A percentile compares a stretch with the other conserved stretches of the same genome.
Evolutionary conservation across 139 green algal species (phyloP).

Genomic region (Coelastrella sp.): DNA sequence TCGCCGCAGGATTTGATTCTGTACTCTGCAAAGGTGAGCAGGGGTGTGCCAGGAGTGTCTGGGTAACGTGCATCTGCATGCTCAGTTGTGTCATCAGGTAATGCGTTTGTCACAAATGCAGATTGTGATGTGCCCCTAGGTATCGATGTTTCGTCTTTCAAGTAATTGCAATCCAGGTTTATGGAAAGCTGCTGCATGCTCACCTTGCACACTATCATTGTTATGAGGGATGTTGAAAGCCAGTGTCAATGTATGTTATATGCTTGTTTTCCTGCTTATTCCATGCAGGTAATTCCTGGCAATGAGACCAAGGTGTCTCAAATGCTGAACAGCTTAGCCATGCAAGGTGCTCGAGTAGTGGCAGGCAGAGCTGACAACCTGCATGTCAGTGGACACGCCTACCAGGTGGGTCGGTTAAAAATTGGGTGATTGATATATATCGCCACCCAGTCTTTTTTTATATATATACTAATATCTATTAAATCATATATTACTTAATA

Average conservation of each 20-base stretch:
- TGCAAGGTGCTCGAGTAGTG: slow-evolving; percentile 80
- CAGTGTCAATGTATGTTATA: too few species aligned
- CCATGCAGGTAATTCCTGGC: slow-evolving; percentile 81
- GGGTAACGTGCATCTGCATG: neutral
- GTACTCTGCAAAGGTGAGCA: slow-evolving; percentile 88
- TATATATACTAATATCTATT: too few species aligned
- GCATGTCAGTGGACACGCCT: slow-evolving; percentile 88
- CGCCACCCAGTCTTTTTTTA: too few species aligned
- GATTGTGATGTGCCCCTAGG: too few species aligned
- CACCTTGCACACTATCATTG: too few species aligned
- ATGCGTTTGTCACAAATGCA: too few species aligned
- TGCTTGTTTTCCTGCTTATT: neutral
- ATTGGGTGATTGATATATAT: neutral
- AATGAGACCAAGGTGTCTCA: slow-evolving; percentile 87
- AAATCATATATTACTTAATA: too few species aligned
- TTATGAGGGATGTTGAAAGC: too few species aligned
- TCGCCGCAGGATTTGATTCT: slow-evolving; percentile 86
- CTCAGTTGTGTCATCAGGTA: too few species aligned
- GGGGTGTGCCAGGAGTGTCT: neutral
- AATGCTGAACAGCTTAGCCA: slow-evolving; percentile 97
- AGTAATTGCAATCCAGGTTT: too few species aligned
- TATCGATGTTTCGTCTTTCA: too few species aligned
- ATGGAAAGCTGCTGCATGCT: too few species aligned
- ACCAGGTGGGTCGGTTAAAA: slow-evolving; percentile 42
- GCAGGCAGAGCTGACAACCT: slow-evolving; percentile 84